Evolutionary conservation across 106 monocot species (phyloP).

Genomic region (Hemerocallis citrina): DNA sequence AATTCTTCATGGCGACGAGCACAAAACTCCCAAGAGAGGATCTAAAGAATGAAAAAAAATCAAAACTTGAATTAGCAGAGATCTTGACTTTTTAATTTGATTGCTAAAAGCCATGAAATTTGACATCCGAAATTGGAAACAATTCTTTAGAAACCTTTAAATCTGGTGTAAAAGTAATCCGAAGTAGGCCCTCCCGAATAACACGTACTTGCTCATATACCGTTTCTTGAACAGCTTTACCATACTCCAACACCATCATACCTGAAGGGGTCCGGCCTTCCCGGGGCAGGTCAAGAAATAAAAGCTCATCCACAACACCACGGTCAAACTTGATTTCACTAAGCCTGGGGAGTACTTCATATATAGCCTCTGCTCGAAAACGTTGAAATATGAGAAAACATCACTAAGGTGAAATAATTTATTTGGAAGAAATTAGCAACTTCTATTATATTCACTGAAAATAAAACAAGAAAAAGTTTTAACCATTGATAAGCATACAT

Average conservation of each 20-base stretch:
- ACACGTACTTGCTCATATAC: slow-evolving; percentile 86
- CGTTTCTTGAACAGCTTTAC: slow-evolving; percentile 80
- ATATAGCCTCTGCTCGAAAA: slow-evolving; percentile 58
- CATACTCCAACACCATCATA: slow-evolving; percentile 79
- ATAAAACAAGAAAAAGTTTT: not conserved
- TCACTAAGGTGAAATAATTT: not conserved
- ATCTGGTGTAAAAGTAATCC: slow-evolving; percentile 84
- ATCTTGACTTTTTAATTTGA: too few species aligned
- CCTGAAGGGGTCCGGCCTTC: slow-evolving; percentile 62
- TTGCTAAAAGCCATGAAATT: too few species aligned
- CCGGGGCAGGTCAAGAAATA: slow-evolving; percentile 77
- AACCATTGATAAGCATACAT: not conserved
- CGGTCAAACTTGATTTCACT: slow-evolving; percentile 86
- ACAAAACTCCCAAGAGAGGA: slow-evolving; percentile 95
- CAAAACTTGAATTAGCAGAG: not conserved
- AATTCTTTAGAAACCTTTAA: slow-evolving; percentile 48
- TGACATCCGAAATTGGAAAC: too few species aligned
- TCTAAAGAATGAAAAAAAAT: slow-evolving; percentile 36
- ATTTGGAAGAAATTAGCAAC: not conserved
- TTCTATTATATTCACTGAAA: not conserved
- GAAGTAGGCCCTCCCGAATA: slow-evolving; percentile 82
- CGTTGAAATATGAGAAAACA: not conserved
- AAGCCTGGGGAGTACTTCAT: slow-evolving; percentile 89
- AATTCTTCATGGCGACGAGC: slow-evolving; percentile 85
- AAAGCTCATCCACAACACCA: slow-evolving; percentile 76